Evolutionary conservation across 768 basidiomycete species (phyloP).

Genomic region (Xerocomellus amylosporus): DNA sequence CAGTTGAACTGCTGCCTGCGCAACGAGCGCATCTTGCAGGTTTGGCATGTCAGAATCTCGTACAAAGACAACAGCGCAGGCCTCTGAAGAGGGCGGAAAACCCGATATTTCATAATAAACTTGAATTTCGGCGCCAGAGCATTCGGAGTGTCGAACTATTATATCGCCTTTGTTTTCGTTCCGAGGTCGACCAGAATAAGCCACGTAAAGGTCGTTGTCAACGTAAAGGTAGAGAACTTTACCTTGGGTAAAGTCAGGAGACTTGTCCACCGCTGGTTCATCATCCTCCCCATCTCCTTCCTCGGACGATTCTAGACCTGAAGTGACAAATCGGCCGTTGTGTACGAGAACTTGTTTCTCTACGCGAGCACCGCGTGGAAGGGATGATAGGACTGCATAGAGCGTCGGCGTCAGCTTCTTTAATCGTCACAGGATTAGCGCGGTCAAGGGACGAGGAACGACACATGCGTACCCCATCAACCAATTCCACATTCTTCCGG

Average conservation of each 20-base stretch:
- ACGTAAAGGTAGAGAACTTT: background rate
- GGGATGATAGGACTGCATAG: conserved; percentile 56
- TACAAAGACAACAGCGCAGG: conserved; percentile 45
- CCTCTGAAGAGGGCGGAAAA: conserved; percentile 39
- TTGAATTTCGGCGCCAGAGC: conserved; percentile 4
- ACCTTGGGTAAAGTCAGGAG: conserved; percentile 46
- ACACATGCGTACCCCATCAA: conserved; percentile 19
- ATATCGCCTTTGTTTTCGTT: conserved; percentile 16
- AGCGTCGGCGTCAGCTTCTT: conserved; percentile 41
- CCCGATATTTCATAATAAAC: conserved; percentile 50
- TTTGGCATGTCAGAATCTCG: conserved; percentile 26
- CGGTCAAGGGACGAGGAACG: background rate
- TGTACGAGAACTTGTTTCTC: conserved; percentile 78
- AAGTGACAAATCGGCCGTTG: conserved; percentile 53
- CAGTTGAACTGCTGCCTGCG: conserved; percentile 12
- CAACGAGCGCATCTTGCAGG: conserved; percentile 7
- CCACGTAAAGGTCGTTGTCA: background rate
- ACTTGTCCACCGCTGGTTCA: conserved; percentile 31
- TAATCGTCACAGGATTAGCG: background rate
- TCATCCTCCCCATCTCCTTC: conserved; percentile 40
- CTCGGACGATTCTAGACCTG: conserved; percentile 23
- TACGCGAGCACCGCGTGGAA: conserved; percentile 69
- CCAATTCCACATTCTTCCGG: conserved; percentile 36
- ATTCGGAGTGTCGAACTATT: conserved; percentile 2
- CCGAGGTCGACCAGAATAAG: background rate